Conservation (phyloP, 805 yeast genomes). For the Teunomyces tritomae region DNA sequence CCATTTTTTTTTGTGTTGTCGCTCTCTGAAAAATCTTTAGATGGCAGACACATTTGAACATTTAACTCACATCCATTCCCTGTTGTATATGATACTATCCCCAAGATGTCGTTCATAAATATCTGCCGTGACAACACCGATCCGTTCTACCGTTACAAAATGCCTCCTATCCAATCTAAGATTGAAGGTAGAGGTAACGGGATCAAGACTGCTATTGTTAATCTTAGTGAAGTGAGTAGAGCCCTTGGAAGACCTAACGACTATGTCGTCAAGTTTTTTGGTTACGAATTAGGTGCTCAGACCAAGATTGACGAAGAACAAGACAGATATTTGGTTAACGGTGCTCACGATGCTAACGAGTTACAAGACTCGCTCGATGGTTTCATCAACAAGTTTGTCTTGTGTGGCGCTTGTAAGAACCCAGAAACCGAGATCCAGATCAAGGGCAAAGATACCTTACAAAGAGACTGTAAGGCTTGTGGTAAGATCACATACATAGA, state of each 20-base stretch:
- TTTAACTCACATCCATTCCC: not conserved
- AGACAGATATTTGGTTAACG: constrained; percentile 90
- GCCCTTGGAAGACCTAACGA: constrained; percentile 92
- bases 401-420: constrained; percentile 92
- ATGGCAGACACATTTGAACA: not conserved
- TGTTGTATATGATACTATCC: constrained; percentile 1
- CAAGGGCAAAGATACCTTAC: constrained; percentile 69
- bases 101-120: constrained; percentile 78
- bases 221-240: constrained; percentile 88
- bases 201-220: constrained; percentile 91
- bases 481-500: constrained; percentile 86
- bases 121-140: constrained; percentile 96
- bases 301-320: constrained; percentile 74
- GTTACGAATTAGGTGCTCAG: constrained; percentile 96
- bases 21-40: constrained; percentile 2
- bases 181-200: constrained; percentile 99
- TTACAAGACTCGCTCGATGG: constrained; percentile 94
- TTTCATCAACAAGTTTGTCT: constrained; percentile 86
- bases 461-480: constrained; percentile 97
- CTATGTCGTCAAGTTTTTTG: constrained; percentile 90
- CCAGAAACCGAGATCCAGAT: constrained; percentile 94
- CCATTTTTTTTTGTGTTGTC: not conserved
- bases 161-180: constrained; percentile 97
- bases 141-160: constrained; percentile 98
- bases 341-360: constrained; percentile 86